Base-by-base conservation (phyloP, 164 flowering plant genomes). In the Vitis cinerea region DNA sequence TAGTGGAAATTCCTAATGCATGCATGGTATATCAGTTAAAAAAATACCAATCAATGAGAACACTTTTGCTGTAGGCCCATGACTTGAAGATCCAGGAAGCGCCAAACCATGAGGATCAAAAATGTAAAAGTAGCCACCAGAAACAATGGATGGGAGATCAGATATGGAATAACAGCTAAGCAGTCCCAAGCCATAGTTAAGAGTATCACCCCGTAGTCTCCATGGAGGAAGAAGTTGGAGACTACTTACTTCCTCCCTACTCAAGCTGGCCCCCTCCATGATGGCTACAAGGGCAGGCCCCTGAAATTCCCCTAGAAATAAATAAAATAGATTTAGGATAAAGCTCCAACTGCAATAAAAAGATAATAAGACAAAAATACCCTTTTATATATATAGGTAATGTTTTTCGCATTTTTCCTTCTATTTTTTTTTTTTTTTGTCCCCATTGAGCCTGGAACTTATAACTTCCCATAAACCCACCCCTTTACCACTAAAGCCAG, bases 221-320 rank as follows among this genome's bases (percentile, higher is more conserved):
- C 98, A 92, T 27, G 98, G 99, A 72, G 99, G 98, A 68, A 80
- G 94, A 72, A 88, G 83, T 74, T 91, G 95, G 65, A 93, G 90
- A 63, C 83, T 77, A 75, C 88, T 78, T 23, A 91, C 65, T 81
- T 91, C 99, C 77, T 95, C 98, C 68, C 83, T 85, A 74, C 80
- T 90, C 88, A 95, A 87, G 78, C 78, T 84, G 71, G 87, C 90
- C 48, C 94, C 99, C 75, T 92, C 99, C 56, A 95, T 66, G 64
- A 95, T 78, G 56, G 83, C 98, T 50, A 91, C 82, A 63, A 95
- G 64, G 49, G 94, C 93, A 75, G 99, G 99, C 64, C 99, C 99
- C 76, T 95, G 99, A 83, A 87, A 95, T 66, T 91, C 97, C 78
- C 91, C 99, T 95, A 84, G 30, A 67, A 10, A 17, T 62, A 16